Percentiles rank a stretch among this genome's conserved stretches.
phyloP scores from a whole-genome alignment of 2,329 filamentous ascomycete genomes.

The Neoscytalidium dimidiatum region DNA sequence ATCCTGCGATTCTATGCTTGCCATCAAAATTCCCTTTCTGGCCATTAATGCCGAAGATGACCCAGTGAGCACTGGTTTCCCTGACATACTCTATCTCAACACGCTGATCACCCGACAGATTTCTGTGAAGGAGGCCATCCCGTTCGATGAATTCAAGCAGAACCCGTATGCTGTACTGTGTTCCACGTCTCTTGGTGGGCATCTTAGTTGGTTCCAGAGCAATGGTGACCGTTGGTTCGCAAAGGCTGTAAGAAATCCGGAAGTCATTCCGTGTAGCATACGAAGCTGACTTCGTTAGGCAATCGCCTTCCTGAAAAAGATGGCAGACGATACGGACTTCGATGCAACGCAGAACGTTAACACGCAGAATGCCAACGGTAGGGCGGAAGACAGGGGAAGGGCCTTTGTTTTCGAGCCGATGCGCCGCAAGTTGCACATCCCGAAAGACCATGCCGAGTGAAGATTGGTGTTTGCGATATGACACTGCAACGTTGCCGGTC shows the following conservation, averaged over 20 bases:
- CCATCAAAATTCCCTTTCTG: constrained; percentile 79
- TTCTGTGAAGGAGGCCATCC: constrained; percentile 73
- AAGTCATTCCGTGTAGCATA: background rate
- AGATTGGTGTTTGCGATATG: background rate
- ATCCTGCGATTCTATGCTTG: constrained; percentile 75
- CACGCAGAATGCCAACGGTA: constrained; percentile 31
- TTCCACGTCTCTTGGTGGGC: constrained; percentile 84
- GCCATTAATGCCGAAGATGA: constrained; percentile 87
- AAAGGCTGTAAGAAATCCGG: constrained; percentile 65
- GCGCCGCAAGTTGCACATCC: constrained; percentile 66
- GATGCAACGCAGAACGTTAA: constrained; percentile 31
- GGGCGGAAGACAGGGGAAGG: constrained; percentile 34
- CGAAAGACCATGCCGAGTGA: constrained; percentile 28
- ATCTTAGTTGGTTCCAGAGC: constrained; percentile 88
- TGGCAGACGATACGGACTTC: constrained; percentile 65
- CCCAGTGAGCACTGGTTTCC: constrained; percentile 62
- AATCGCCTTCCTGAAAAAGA: constrained; percentile 61
- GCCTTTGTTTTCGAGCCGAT: constrained; percentile 66
- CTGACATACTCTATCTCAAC: background rate
- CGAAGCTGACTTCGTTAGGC: constrained; percentile 39
- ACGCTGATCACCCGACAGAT: constrained; percentile 53
- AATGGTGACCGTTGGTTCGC: constrained; percentile 86
- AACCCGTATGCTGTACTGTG: constrained; percentile 87
- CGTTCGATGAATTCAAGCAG: constrained; percentile 76
- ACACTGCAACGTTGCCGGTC: background rate